Evolutionary conservation across 148 eudicot genomes (phyloP), one percentile per base, ranked within the genome.

Genomic region (Selenicereus undatus): DNA sequence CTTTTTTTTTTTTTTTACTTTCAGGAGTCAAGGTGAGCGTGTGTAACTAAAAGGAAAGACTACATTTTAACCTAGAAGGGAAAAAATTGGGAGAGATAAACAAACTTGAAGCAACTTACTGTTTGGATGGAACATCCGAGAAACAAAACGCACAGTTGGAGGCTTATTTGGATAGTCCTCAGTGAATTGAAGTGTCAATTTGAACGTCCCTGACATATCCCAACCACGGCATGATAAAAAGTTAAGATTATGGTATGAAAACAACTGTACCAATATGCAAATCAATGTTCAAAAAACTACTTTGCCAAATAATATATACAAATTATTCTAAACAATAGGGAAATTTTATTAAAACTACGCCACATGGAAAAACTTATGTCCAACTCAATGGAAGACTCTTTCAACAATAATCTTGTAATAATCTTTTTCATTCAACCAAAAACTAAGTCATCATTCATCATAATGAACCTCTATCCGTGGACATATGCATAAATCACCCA

Each of bases 161-260:
- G 93, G 91, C 86, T 90, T 90, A 74, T 90, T 90, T 51, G 93
- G 93, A 77, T 90, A 90, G 74, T 90, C 93, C 84, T 90, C 93
- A 14, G 83, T 60, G 78, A 90, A 88, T 84, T 90, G 93, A 77
- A 90, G 93, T 0, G 91, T 88, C 87, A 90, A 87, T 80, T 89
- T 92, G 76, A 92, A 92, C 73, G 96, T 90, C 65, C 93, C 97
- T 92, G 89, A 21, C 5, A 81, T 58, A 27, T 70, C 65, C 71
- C 77, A 81, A 70, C 14, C 39, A 76, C 54, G 70, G 66, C 43
- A 76, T 50, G 76, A 32, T 26, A 32, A 43, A 58, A 71, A 54
- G 58, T 60, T 66, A 72, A 50, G 72, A 78, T 64, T 24, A 52
- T 50, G 42, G 48, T 70, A 70, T 8, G 43, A 11, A 52, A 66